Evolutionary conservation across 169 alveolate species (phyloP), one percentile per base, ranked within the genome.

Genomic region (Perkinsus olseni): DNA sequence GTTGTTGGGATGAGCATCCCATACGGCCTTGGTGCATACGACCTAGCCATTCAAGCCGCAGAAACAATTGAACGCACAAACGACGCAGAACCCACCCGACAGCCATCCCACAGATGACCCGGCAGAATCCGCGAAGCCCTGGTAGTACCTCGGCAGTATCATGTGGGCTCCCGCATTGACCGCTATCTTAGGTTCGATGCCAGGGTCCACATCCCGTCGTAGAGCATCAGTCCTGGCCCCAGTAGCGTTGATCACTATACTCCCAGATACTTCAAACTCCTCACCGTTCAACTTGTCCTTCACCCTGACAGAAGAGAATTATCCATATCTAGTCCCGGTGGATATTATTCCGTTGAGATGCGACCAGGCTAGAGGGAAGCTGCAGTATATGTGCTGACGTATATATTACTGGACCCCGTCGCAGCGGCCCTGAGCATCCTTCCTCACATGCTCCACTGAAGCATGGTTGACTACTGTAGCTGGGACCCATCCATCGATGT

Each of bases 1-100:
- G 99, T 98, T 94, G 98, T 94, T 31, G 99, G 98, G 38, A 98
- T 97, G 4, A 98, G 93, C 93, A 97, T 93, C 1, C 99, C 99
- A 51, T 93, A 95, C 74, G 96, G 96, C 50, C 96, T 95, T 11
- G 99, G 97, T 1, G 97, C 94, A 36, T 96, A 96, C 74, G 94
- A 95, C 28, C 95, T 74, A 0, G 31, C 8, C 1, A 62, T 24
- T n/a, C n/a, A 45, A 45, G 6, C 62, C 17, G 24, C 62, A 10
- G 6, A 6, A 45, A 45, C 62, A 45, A 45, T 10, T 45, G 17
- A 6, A 6, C 17, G 24, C 62, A 45, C 62, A 45, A 10, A 10
- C 62, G 24, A 45, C 62, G 62, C 17, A 17, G 24, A 45, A n/a
- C n/a, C n/a, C n/a, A n/a, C n/a, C n/a, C n/a, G n/a, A n/a, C n/a